phyloP scores from a whole-genome alignment of 2,329 filamentous ascomycete genomes.

The Botrytis cinerea region DNA sequence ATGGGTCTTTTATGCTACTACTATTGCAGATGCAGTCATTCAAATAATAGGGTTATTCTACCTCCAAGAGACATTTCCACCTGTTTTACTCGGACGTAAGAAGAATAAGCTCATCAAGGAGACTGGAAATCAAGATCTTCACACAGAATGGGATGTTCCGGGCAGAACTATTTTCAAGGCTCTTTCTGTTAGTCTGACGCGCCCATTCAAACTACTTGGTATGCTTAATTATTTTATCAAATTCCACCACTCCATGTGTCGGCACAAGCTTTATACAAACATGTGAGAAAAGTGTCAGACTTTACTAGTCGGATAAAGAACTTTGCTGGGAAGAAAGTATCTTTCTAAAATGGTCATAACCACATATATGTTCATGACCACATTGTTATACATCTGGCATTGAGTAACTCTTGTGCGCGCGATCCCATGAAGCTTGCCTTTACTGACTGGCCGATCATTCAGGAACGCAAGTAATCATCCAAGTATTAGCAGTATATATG shows the following conservation, averaged over 20 bases:
- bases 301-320: background rate
- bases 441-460: background rate
- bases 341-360: background rate
- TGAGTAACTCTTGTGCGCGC: background rate
- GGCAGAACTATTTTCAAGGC: slow-evolving; percentile 41
- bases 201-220: slow-evolving; percentile 51
- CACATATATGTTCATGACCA: background rate
- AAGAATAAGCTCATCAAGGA: slow-evolving; percentile 49
- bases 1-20: slow-evolving; percentile 55
- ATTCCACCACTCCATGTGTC: background rate
- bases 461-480: slow-evolving; percentile 54
- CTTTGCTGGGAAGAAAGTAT: background rate
- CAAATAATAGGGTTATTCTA: slow-evolving; percentile 48
- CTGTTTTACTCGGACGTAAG: slow-evolving; percentile 50
- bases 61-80: slow-evolving; percentile 53
- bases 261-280: background rate
- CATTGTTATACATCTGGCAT: background rate
- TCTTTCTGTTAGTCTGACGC: slow-evolving; percentile 47
- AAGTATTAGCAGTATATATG: slow-evolving; percentile 55
- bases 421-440: background rate
- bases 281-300: background rate
- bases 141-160: slow-evolving; percentile 54
- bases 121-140: slow-evolving; percentile 50
- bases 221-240: background rate
- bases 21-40: slow-evolving; percentile 47